Evolutionary conservation across 1,139 yeast species (phyloP).

Genomic region (Geotrichum histeridarum): DNA sequence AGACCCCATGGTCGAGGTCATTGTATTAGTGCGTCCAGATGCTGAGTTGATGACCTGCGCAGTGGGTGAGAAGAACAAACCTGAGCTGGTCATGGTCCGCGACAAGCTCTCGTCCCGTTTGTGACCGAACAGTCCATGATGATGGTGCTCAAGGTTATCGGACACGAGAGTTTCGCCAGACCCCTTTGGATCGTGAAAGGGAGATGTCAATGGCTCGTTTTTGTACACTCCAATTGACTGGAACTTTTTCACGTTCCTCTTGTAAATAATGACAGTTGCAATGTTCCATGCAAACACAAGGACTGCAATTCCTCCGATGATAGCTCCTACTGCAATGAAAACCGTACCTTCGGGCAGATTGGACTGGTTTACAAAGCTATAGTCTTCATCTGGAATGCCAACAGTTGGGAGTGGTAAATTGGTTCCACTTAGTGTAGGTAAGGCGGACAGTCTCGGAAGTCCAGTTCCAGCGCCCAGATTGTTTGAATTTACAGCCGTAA

Average conservation of each 20-base stretch:
- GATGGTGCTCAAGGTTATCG: constrained; percentile 9
- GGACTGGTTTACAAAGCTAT: not conserved
- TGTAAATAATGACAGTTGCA: constrained; percentile 11
- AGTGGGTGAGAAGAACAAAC: constrained; percentile 71
- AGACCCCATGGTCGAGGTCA: constrained; percentile 21
- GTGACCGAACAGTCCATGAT: not conserved
- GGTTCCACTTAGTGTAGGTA: constrained; percentile 18
- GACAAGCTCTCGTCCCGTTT: not conserved
- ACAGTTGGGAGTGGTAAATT: not conserved
- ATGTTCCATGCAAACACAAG: not conserved
- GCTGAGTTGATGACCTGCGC: constrained; percentile 51
- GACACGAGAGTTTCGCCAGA: constrained; percentile 8
- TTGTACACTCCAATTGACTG: not conserved
- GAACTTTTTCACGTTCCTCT: constrained; percentile 10
- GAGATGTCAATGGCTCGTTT: not conserved
- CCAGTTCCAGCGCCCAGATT: not conserved
- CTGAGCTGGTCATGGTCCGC: constrained; percentile 18
- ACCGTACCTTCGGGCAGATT: not conserved
- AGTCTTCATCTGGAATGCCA: not conserved
- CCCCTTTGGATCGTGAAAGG: too few species aligned
- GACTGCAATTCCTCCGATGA: not conserved
- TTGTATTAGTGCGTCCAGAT: constrained; percentile 21
- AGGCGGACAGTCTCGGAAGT: constrained; percentile 12
- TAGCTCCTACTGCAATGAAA: not conserved
- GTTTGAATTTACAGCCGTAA: constrained; percentile 10